Evolutionary conservation across 441 rosid genomes (phyloP).

Genomic region (Adansonia rubrostipa): DNA sequence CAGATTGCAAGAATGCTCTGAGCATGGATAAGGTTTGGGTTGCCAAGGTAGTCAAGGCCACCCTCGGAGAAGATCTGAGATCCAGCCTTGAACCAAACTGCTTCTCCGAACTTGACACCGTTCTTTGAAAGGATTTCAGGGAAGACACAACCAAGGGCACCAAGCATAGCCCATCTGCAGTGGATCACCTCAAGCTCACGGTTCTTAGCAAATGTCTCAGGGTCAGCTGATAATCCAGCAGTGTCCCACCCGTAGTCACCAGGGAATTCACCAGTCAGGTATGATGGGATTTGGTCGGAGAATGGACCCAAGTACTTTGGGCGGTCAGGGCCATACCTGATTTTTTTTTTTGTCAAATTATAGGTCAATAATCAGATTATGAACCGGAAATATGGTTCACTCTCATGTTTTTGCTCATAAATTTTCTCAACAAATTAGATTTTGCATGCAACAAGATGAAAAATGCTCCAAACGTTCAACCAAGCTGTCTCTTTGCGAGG

Average conservation of each 20-base stretch:
- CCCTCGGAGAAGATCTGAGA: slow-evolving; percentile 89
- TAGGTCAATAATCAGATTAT: not conserved
- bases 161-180: slow-evolving; percentile 94
- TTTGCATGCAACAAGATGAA: not conserved
- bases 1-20: slow-evolving; percentile 93
- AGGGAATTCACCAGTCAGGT: slow-evolving; percentile 87
- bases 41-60: slow-evolving; percentile 87
- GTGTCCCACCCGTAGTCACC: slow-evolving; percentile 98
- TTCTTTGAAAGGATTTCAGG: slow-evolving; percentile 79
- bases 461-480: not conserved
- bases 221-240: slow-evolving; percentile 88
- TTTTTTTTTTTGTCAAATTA: not conserved
- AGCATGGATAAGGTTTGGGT: slow-evolving; percentile 87
- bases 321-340: slow-evolving; percentile 92
- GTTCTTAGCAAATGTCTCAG: slow-evolving; percentile 90
- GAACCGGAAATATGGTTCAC: not conserved
- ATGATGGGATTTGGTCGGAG: slow-evolving; percentile 91
- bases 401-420: not conserved
- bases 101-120: slow-evolving; percentile 88
- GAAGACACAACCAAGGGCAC: slow-evolving; percentile 87
- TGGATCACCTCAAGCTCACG: slow-evolving; percentile 94
- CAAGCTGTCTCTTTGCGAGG: not conserved
- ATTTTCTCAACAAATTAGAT: not conserved
- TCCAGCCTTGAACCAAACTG: slow-evolving; percentile 94
- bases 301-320: slow-evolving; percentile 92